These are phyloP conservation scores for Suillus ampliporus DNA, from an alignment of 768 basidiomycete genomes.

Conservation along the genomic window DNA sequence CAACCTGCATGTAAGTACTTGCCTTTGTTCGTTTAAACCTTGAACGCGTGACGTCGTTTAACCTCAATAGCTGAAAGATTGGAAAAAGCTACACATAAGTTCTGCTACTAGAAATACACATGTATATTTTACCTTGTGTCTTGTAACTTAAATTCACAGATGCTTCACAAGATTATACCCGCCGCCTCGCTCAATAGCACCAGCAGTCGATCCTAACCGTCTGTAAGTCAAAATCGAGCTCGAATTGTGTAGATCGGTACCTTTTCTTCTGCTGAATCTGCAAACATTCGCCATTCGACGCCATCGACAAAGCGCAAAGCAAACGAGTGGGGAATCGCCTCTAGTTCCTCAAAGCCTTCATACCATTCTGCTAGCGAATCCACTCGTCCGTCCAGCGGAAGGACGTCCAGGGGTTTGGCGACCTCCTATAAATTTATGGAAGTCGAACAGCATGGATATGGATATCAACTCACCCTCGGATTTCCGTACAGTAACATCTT, in stretches of 20 bases:
- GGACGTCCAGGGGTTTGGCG: conserved; percentile 32
- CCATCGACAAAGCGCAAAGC: conserved; percentile 63
- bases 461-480: conserved; percentile 47
- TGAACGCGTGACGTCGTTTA: neutral
- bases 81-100: neutral
- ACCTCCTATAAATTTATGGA: conserved; percentile 33
- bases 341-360: conserved; percentile 70
- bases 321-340: conserved; percentile 70
- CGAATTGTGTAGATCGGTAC: conserved; percentile 31
- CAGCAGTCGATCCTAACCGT: conserved; percentile 29
- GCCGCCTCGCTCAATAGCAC: conserved; percentile 37
- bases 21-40: neutral
- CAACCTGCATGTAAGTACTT: neutral
- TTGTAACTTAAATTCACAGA: conserved; percentile 15
- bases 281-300: conserved; percentile 60
- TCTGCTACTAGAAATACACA: neutral
- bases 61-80: neutral
- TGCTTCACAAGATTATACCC: conserved; percentile 32
- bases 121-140: neutral
- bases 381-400: conserved; percentile 54
- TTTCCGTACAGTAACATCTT: conserved; percentile 54
- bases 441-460: neutral
- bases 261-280: conserved; percentile 70
- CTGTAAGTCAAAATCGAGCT: neutral
- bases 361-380: conserved; percentile 62